Evolutionary conservation across 2,329 filamentous ascomycete species (phyloP).

Genomic region (Paramyrothecium roridum): DNA sequence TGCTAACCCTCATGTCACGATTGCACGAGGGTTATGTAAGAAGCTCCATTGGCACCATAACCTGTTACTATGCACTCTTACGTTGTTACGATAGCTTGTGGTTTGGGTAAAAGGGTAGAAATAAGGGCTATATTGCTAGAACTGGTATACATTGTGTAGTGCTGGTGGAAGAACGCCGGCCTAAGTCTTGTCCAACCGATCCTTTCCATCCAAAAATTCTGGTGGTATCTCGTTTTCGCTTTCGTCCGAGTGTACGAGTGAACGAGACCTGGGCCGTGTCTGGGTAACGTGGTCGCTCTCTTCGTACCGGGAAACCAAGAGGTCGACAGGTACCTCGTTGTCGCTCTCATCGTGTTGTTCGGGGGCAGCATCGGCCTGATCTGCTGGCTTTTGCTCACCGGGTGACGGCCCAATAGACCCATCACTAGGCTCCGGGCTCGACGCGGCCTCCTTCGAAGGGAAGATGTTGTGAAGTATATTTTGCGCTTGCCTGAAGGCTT

Average conservation of each 20-base stretch:
- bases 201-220: slow-evolving; percentile 40
- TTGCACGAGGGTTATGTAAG: too few species aligned
- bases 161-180: not conserved
- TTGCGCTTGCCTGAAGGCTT: slow-evolving; percentile 61
- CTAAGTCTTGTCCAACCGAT: not conserved
- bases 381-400: not conserved
- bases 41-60: too few species aligned
- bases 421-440: slow-evolving; percentile 4
- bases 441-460: not conserved
- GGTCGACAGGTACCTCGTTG: slow-evolving; percentile 39
- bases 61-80: too few species aligned
- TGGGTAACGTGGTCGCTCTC: slow-evolving; percentile 12
- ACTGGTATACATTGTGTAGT: too few species aligned
- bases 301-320: slow-evolving; percentile 31
- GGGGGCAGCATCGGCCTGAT: not conserved
- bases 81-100: too few species aligned
- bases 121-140: too few species aligned
- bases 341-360: slow-evolving; percentile 28
- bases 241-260: slow-evolving; percentile 20
- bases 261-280: slow-evolving; percentile 10
- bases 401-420: not conserved
- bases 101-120: too few species aligned
- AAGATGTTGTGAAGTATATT: slow-evolving; percentile 43
- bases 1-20: too few species aligned
- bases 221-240: slow-evolving; percentile 48